These are phyloP conservation scores for Aspergillus sp. DNA, from an alignment of 2,329 filamentous ascomycete species.

Conservation along the genomic window DNA sequence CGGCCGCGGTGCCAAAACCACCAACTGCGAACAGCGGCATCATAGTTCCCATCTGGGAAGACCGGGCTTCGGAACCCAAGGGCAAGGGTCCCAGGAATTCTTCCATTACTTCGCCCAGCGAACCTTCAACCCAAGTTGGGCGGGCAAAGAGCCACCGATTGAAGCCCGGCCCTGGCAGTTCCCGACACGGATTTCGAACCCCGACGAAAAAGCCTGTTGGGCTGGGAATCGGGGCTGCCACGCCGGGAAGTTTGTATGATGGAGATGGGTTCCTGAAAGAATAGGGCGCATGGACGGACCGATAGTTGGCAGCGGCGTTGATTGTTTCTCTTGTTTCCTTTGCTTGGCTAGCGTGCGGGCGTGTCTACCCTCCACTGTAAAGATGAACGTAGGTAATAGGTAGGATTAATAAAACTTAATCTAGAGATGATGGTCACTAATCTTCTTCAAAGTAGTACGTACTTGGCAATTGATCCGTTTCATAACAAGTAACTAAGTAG, in stretches of 20 bases:
- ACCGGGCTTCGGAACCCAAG: conserved; percentile 26
- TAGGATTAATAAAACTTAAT: conserved; percentile 5
- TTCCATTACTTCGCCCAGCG: conserved; percentile 17
- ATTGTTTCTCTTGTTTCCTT: conserved; percentile 7
- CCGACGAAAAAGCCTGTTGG: conserved; percentile 32
- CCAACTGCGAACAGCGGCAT: conserved; percentile 24
- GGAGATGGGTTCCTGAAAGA: conserved; percentile 42
- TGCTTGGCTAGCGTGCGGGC: conserved; percentile 9
- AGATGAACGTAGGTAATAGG: conserved; percentile 24
- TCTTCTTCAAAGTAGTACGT: background rate
- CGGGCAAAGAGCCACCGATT: conserved; percentile 3
- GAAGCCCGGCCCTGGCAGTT: conserved; percentile 7
- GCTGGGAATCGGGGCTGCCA: conserved; percentile 36
- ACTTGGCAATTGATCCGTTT: background rate
- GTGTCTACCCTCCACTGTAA: conserved; percentile 12
- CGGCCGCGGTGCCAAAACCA: conserved; percentile 14
- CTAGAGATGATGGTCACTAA: background rate
- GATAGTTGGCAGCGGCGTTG: background rate
- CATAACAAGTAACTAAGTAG: background rate
- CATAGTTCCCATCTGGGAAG: conserved; percentile 45
- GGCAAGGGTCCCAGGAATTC: conserved; percentile 16
- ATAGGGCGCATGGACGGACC: conserved; percentile 15
- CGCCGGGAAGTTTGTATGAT: conserved; percentile 52
- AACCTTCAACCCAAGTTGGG: conserved; percentile 8
- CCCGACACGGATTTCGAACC: conserved; percentile 28